Percentiles rank a stretch among this genome's conserved stretches.
phyloP scores from a whole-genome alignment of 495 filamentous ascomycete species.

The Lophiotrema nucula region DNA sequence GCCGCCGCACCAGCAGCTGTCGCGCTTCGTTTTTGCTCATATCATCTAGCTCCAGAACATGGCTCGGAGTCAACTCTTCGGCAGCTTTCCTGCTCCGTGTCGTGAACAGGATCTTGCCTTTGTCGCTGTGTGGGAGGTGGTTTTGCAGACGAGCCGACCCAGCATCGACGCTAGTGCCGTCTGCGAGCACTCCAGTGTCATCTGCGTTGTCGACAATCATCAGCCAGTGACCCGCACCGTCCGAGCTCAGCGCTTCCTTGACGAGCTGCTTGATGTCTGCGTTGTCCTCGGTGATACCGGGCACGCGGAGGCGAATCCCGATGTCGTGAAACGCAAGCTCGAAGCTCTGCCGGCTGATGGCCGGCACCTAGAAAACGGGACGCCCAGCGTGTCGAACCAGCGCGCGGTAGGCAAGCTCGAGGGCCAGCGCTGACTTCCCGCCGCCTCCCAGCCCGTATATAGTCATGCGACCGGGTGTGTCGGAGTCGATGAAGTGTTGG shows the following conservation, averaged over 20 bases:
- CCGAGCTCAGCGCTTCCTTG: constrained; percentile 2
- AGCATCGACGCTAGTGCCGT: neutral
- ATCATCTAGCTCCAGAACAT: constrained; percentile 36
- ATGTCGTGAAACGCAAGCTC: constrained; percentile 12
- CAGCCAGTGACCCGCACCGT: constrained; percentile 2
- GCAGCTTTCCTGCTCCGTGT: constrained; percentile 39
- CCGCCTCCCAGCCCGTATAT: constrained; percentile 13
- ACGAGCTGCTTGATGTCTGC: constrained; percentile 11
- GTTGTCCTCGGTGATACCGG: constrained; percentile 3
- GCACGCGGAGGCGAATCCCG: neutral
- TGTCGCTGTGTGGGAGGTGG: constrained; percentile 38
- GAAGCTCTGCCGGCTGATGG: constrained; percentile 5
- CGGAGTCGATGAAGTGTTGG: neutral
- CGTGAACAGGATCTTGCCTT: constrained; percentile 41
- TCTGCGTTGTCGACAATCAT: constrained; percentile 12
- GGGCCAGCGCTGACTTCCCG: constrained; percentile 11
- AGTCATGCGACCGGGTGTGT: neutral
- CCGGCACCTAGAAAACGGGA: constrained; percentile 11
- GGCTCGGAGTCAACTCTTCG: constrained; percentile 21
- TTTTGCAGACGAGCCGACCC: constrained; percentile 24
- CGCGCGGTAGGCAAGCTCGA: constrained; percentile 8
- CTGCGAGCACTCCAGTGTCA: neutral
- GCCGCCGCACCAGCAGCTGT: constrained; percentile 9
- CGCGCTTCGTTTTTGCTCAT: constrained; percentile 30
- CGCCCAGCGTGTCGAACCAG: neutral